Evolutionary conservation across 2,329 filamentous ascomycete genomes (phyloP), one percentile per base, ranked within the genome.

Genomic region (Sporothrix variecibatus): DNA sequence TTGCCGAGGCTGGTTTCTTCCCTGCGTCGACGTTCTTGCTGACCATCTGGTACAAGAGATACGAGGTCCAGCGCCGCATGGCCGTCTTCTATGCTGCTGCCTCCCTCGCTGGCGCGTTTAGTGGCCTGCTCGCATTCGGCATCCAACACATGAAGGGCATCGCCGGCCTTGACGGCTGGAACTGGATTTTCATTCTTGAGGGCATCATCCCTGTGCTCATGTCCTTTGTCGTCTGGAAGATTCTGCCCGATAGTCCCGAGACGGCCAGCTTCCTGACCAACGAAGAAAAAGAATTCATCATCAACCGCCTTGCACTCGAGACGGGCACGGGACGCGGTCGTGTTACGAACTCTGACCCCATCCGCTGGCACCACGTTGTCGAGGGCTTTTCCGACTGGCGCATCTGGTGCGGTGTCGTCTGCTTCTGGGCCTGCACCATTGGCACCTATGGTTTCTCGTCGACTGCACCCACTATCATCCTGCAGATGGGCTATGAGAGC

Each of bases 381-480:
- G 73, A 65, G 12, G 75, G 53, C 8, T 71, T 76, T 9, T 17
- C 28, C 1, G 76, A 77, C 58, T 77, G 75, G 75, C 73, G 69
- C 51, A 71, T 77, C 8, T 77, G 76, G 76, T 76, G 73, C 43
- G 73, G 56, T 15, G 71, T 76, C 17, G n/a, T 76, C 15, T 71
- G 65, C 60, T 77, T 75, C 51, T 74, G 73, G 73, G 73, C 71
- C 28, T 73, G 65, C 60, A 73, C 69, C 38, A 74, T 74, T 38
- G 73, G 73, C 67, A 72, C 72, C 1, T 76, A 76, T 58, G 62
- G 62, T 11, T 65, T 65, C 62, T 28, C 62, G 6, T 43, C 62
- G n/a, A 73, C 72, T 7, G 72, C 65, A n/a, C 91, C 91, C 0
- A 90, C 88, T 2, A 92, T 93, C 73, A 88, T 92, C 72, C 85